Evolutionary conservation across 306 rosid genomes (phyloP), one percentile per base, ranked within the genome.

Genomic region (Fagus crenata): DNA sequence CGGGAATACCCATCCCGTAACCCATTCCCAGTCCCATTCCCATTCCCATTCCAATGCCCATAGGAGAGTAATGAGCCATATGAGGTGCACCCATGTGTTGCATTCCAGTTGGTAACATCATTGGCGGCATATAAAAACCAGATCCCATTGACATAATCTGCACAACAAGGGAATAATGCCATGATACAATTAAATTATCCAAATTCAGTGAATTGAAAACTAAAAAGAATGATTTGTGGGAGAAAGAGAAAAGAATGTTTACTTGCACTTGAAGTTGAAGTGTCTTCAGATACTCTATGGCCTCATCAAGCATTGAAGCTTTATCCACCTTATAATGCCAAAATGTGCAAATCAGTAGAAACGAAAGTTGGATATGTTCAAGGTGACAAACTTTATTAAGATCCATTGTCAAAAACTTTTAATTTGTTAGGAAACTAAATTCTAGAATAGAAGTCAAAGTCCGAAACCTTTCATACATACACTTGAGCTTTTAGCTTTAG

Each of bases 281-380:
- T 14, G 87, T 82, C 88, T 91, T 93, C 31, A 93, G 86, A 81
- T 93, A 93, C 85, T 91, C 98, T 36, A 93, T 93, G 33, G 96
- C 98, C 83, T 91, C 98, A 72, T 93, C 98, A 8, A 93, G 90
- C 98, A 93, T 91, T 59, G 98, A 93, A 78, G 98, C 96, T 86
- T 93, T 93, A 87, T 93, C 97, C 76, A 85, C 90, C 96, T 93
- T 49, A 74, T 11, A 9, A 53, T 51, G 53, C 61, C 73, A 71
- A 68, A 53, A 68, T 70, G 76, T 7, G 42, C 61, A 77, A 69
- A 82, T 84, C 83, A 77, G 85, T 71, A 61, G 77, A 77, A 63
- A 37, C 72, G 31, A 49, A 72, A 74, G 64, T 14, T 17, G 71
- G 73, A 33, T 49, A 71, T 22, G 72, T 74, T 76, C 59, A 51